Evolutionary conservation across 164 flowering plant genomes (phyloP), one percentile per base, ranked within the genome.

Genomic region (Saururus chinensis): DNA sequence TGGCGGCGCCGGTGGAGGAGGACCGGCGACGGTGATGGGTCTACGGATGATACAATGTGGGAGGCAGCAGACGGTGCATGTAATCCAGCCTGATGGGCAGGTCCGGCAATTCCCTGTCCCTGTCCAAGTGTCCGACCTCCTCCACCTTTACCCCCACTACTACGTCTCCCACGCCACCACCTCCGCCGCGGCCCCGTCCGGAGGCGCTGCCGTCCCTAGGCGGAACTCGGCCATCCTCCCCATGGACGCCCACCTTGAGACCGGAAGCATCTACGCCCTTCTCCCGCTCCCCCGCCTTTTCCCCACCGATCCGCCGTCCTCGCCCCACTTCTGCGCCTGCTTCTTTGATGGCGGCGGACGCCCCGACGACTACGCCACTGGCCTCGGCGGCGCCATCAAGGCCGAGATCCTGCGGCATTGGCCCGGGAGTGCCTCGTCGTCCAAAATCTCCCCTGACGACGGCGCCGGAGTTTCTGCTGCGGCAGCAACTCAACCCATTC

Each of bases 231-330:
- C 51, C 30, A 65, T 65, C 10, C 63, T 65, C 19, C 68, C 68
- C 21, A 48, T 30, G 20, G 68, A 65, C 35, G 57, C 68, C 9
- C 54, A 59, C n/a, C 57, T 65, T n/a, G 68, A 65, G 21, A 65
- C 62, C 12, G 68, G 68, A 14, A 65, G 48, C 68, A 59, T 58
- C 49, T 65, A 65, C 63, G 62, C 52, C 40, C 45, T 65, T 49
- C 68, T 65, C 45, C 68, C 68, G 9, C 63, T 65, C 13, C 68
- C 68, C 24, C 62, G 68, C 9, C 62, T 65, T 57, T 65, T 65
- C 52, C 68, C 68, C 30, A n/a, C 51, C 7, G 30, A 26, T 16
- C 60, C 68, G 16, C 62, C 68, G 45, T 19, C 57, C 42, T 22
- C 68, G 7, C 68, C 68, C n/a, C 62, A 51, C 42, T 53, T 58